Percentiles rank a stretch among this genome's conserved stretches.
These are phyloP conservation scores for Trematosphaeria pertusa DNA, from an alignment of 2,329 filamentous ascomycete genomes.

Conservation along the genomic window DNA sequence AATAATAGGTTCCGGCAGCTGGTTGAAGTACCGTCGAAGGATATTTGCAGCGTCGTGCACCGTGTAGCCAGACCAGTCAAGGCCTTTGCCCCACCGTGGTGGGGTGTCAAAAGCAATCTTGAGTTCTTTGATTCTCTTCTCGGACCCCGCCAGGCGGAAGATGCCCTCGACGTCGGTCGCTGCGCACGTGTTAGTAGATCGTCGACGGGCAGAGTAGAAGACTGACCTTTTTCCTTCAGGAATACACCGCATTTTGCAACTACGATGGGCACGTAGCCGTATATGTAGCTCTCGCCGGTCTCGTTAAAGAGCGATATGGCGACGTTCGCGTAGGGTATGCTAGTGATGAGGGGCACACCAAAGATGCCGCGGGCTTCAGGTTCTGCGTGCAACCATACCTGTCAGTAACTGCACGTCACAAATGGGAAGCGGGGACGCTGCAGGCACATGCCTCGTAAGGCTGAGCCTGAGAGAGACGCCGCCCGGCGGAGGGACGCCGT, in stretches of 20 bases:
- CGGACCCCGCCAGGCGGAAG: slow-evolving; percentile 92
- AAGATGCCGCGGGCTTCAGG: slow-evolving; percentile 77
- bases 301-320: slow-evolving; percentile 96
- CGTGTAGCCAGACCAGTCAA: slow-evolving; percentile 97
- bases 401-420: slow-evolving; percentile 33
- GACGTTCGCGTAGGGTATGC: slow-evolving; percentile 97
- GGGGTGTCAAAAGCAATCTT: slow-evolving; percentile 92
- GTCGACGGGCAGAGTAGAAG: neutral
- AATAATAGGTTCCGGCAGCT: slow-evolving; percentile 95
- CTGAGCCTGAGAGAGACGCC: slow-evolving; percentile 24
- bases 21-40: slow-evolving; percentile 91
- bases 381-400: slow-evolving; percentile 30
- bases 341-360: slow-evolving; percentile 88
- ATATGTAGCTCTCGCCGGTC: slow-evolving; percentile 93
- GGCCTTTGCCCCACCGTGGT: slow-evolving; percentile 85
- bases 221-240: slow-evolving; percentile 91
- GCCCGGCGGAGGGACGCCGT: slow-evolving; percentile 9
- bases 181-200: slow-evolving; percentile 49
- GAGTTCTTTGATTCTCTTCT: slow-evolving; percentile 97
- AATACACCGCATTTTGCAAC: slow-evolving; percentile 98
- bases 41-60: slow-evolving; percentile 99
- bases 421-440: slow-evolving; percentile 19
- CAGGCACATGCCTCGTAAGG: slow-evolving; percentile 17
- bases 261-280: slow-evolving; percentile 97
- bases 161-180: slow-evolving; percentile 96